phyloP scores from a whole-genome alignment of 305 asterid genomes.

The Solanum hybrid region DNA sequence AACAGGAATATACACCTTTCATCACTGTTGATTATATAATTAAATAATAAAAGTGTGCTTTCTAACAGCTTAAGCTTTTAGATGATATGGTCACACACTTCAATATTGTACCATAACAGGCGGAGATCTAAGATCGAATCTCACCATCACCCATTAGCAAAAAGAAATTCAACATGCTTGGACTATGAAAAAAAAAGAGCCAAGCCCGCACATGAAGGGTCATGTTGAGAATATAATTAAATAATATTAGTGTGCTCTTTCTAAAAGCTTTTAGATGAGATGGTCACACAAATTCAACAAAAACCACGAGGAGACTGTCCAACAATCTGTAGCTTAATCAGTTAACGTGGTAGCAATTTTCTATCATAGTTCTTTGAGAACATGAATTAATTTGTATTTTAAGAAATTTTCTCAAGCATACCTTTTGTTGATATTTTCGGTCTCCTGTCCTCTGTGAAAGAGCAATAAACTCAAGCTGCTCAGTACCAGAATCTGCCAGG shows the following conservation, averaged over 20 bases:
- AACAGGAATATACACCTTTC: constrained; percentile 19
- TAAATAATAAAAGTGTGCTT: not conserved
- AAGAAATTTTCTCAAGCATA: constrained; percentile 8
- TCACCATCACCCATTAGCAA: not conserved
- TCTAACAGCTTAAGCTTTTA: not conserved
- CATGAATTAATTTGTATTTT: not conserved
- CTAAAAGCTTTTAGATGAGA: not conserved
- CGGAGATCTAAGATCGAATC: not conserved
- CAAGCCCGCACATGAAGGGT: not conserved
- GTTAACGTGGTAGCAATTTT: not conserved
- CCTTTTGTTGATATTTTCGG: constrained; percentile 84
- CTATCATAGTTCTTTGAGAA: not conserved
- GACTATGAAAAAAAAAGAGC: not conserved
- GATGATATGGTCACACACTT: not conserved
- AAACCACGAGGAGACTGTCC: not conserved
- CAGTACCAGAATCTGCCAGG: constrained; percentile 95
- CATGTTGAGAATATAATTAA: not conserved
- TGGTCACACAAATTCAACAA: not conserved
- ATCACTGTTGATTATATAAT: not conserved
- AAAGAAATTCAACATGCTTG: not conserved
- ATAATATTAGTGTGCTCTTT: not conserved
- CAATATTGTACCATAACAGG: not conserved
- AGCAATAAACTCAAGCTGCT: constrained; percentile 97
- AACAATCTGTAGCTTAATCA: not conserved
- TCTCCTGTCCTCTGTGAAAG: constrained; percentile 95